Percentiles rank a stretch among this genome's conserved stretches.
These are phyloP conservation scores for Coccomyxa subellipsoidea DNA, from an alignment of 163 green algal species.

Conservation along the genomic window DNA sequence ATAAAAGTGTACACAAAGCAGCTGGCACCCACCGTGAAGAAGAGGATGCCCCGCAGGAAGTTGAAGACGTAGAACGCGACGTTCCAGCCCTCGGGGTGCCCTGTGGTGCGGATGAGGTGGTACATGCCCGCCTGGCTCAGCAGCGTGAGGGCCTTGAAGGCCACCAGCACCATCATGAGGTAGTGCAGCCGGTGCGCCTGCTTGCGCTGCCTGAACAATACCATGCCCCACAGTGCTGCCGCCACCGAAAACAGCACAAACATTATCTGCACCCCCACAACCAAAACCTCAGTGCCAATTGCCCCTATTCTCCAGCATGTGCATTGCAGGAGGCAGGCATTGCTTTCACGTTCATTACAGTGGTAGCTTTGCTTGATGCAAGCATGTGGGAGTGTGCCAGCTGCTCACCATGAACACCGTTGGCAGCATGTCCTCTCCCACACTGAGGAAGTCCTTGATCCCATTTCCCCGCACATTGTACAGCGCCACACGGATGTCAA, in stretches of 20 bases:
- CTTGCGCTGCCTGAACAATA: slow-evolving; percentile 45
- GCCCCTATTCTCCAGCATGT: too few species aligned
- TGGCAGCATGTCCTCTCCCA: slow-evolving; percentile 86
- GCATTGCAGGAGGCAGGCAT: too few species aligned
- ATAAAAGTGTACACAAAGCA: too few species aligned
- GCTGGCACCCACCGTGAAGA: slow-evolving; percentile 82
- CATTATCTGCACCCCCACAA: slow-evolving; percentile 59
- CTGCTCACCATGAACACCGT: slow-evolving; percentile 79
- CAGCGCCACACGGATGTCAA: slow-evolving; percentile 62
- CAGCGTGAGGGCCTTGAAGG: slow-evolving; percentile 85
- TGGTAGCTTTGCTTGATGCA: too few species aligned
- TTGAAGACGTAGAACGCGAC: slow-evolving; percentile 97
- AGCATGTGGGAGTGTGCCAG: background rate
- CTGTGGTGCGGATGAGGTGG: slow-evolving; percentile 73
- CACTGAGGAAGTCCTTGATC: slow-evolving; percentile 80
- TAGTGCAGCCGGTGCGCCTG: slow-evolving; percentile 78
- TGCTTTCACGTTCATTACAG: too few species aligned
- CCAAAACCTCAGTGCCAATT: background rate
- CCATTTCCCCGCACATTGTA: slow-evolving; percentile 75
- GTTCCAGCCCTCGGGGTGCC: slow-evolving; percentile 86
- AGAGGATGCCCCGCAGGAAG: slow-evolving; percentile 83
- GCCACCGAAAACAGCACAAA: slow-evolving; percentile 68
- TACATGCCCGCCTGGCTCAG: slow-evolving; percentile 81
- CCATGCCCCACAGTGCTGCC: slow-evolving; percentile 48
- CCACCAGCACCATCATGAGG: slow-evolving; percentile 84